Percentiles rank a stretch among this genome's conserved stretches.
Evolutionary conservation across 495 filamentous ascomycete species (phyloP).

Genomic region (Aspergillus sclerotioniger): DNA sequence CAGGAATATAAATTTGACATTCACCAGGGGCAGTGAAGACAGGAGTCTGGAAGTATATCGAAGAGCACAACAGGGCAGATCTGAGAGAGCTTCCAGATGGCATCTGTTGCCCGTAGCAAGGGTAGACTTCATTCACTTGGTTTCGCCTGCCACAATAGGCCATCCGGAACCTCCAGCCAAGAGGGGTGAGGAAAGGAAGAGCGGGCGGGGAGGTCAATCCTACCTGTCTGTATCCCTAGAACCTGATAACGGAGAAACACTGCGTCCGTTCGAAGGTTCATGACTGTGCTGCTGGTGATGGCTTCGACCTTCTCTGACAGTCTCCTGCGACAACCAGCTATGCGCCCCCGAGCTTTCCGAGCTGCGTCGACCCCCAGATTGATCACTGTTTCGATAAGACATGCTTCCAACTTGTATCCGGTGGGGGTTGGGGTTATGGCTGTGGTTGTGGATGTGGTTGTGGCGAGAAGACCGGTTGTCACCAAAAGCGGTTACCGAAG

Average conservation of each 20-base stretch:
- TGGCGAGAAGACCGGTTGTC: not conserved
- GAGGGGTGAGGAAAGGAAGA: not conserved
- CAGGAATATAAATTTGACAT: not conserved
- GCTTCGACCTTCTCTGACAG: constrained; percentile 35
- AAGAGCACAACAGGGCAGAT: not conserved
- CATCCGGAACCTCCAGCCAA: not conserved
- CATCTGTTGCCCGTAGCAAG: not conserved
- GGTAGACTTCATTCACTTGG: not conserved
- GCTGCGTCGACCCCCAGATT: constrained; percentile 39
- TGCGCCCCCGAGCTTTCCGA: constrained; percentile 44
- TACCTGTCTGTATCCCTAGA: constrained; percentile 39
- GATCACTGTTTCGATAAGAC: constrained; percentile 35
- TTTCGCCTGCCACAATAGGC: not conserved
- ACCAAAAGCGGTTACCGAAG: not conserved
- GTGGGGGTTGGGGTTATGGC: not conserved
- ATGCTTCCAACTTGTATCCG: constrained; percentile 24
- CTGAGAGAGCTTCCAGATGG: not conserved
- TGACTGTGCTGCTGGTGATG: constrained; percentile 21
- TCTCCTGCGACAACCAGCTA: constrained; percentile 48
- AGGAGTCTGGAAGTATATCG: not conserved
- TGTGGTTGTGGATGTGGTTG: not conserved
- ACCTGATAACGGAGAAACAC: constrained; percentile 29
- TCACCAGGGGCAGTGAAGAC: not conserved
- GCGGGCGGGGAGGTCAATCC: constrained; percentile 19
- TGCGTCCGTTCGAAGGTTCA: constrained; percentile 29